Base-by-base conservation (phyloP, 169 alveolate species). In the Theileria sp. region DNA sequence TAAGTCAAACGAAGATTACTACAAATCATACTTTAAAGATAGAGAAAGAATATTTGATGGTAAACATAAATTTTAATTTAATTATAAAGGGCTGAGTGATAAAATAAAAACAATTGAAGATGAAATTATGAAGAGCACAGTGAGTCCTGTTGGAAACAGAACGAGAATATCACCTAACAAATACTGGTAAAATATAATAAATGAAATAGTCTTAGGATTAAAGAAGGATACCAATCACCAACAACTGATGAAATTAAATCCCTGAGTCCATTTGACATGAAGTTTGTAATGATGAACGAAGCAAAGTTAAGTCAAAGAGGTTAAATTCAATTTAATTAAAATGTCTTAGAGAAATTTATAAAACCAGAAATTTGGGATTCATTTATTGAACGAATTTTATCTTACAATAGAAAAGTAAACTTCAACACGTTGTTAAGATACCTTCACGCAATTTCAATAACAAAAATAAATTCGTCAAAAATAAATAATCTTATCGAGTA, bases 351-450 rank as follows among this genome's bases (percentile, higher is more conserved):
- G 0, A n/a, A 30, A 10, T 38, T 6, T 0, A 38, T 79, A 9
- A 71, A 79, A 30, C 32, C 9, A 3, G 75, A 44, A 17, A 19
- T 60, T 2, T 85, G 91, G 91, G 75, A 85, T 65, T 71, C 85
- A 23, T 79, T 79, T 25, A 58, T 85, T 19, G 80, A 10, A 6
- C 56, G 94, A 36, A 92, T 81, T 1, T 58, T 78, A n/a, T 61
- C 66, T 10, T 58, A 87, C 34, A 58, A 88, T 0, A 12, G 66
- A 23, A 87, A 80, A 66, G 90, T 82, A 17, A 84, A 84, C 58
- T 67, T 91, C 21, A 26, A 92, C 66, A 87, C 88, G 21, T 72
- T 91, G 44, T 38, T 91, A 60, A 82, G 94, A 38, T 91, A 83
- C 54, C 70, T 91, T 44, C 94, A 91, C 66, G 79, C 87, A n/a